These are phyloP conservation scores for Remersonia thermophila DNA, from an alignment of 2,329 filamentous ascomycete species.

Conservation along the genomic window DNA sequence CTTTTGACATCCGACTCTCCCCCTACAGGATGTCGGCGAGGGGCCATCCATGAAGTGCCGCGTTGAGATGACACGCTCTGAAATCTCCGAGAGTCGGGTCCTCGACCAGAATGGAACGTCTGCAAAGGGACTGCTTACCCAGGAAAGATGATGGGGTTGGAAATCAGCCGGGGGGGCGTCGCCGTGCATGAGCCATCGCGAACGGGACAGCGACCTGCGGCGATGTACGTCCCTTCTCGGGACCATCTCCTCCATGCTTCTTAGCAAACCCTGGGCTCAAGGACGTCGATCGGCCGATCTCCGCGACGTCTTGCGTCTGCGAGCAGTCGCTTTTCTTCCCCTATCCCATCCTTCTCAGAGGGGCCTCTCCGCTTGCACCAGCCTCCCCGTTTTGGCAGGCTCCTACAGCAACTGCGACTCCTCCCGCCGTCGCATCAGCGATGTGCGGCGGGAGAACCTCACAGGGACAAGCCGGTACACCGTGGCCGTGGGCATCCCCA, in stretches of 20 bases:
- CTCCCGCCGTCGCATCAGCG: conserved; percentile 30
- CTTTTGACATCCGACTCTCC: no score
- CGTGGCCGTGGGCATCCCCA: conserved; percentile 31
- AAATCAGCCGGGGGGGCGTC: no score
- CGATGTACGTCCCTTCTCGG: conserved; percentile 20
- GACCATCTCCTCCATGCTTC: no score
- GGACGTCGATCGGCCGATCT: conserved; percentile 37
- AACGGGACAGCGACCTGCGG: conserved; percentile 34
- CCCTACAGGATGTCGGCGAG: no score
- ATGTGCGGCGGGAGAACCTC: conserved; percentile 37
- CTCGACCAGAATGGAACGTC: no score
- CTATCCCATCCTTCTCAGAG: no score
- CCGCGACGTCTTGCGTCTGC: conserved; percentile 34
- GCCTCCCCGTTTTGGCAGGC: conserved; percentile 14
- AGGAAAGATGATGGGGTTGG: no score
- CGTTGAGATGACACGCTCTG: no score
- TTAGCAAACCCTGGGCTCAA: conserved; percentile 29
- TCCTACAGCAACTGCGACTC: conserved; percentile 26
- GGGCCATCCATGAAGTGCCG: no score
- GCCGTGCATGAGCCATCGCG: no score
- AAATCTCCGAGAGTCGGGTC: no score
- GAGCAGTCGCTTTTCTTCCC: not conserved
- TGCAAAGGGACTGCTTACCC: no score
- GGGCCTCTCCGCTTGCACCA: not conserved
- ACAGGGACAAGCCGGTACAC: conserved; percentile 37